These are phyloP conservation scores for Ogataea angusta DNA, from an alignment of 805 yeast genomes.

Conservation along the genomic window DNA sequence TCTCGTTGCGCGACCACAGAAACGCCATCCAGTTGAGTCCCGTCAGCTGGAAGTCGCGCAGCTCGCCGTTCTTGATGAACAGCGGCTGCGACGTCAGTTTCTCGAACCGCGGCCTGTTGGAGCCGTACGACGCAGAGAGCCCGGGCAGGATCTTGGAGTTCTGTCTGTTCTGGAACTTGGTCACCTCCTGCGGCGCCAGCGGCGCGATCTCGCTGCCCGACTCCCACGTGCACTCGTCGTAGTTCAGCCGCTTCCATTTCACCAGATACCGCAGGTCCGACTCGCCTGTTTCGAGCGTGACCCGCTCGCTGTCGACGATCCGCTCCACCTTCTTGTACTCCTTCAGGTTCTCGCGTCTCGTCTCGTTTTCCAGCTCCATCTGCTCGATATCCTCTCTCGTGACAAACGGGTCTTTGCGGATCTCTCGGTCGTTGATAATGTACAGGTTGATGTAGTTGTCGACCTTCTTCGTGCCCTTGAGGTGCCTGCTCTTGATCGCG, in stretches of 20 bases:
- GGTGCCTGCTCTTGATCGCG: constrained; percentile 39
- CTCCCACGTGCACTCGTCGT: constrained; percentile 98
- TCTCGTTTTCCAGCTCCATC: constrained; percentile 86
- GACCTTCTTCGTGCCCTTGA: constrained; percentile 77
- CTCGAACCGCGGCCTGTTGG: constrained; percentile 80
- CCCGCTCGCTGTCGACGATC: constrained; percentile 80
- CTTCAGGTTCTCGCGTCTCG: constrained; percentile 75
- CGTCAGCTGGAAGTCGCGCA: constrained; percentile 95
- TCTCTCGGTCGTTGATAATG: constrained; percentile 68
- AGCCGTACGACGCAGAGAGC: constrained; percentile 72
- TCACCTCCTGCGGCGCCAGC: constrained; percentile 79
- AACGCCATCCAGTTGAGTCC: constrained; percentile 99
- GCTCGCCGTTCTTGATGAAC: constrained; percentile 84
- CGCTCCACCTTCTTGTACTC: constrained; percentile 88
- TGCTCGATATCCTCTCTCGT: constrained; percentile 91
- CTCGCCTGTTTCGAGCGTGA: constrained; percentile 55
- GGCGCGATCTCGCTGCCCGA: constrained; percentile 82
- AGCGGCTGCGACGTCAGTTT: constrained; percentile 83
- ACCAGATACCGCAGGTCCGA: constrained; percentile 77
- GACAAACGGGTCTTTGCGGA: constrained; percentile 74
- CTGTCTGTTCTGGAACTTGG: constrained; percentile 73
- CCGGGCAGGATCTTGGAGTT: constrained; percentile 84
- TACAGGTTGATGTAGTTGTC: constrained; percentile 86
- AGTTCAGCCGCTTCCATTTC: constrained; percentile 90
- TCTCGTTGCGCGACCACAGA: constrained; percentile 95